Evolutionary conservation across 2,329 filamentous ascomycete species (phyloP), one percentile per base, ranked within the genome.

Genomic region (Verticillium nonalfalfae): DNA sequence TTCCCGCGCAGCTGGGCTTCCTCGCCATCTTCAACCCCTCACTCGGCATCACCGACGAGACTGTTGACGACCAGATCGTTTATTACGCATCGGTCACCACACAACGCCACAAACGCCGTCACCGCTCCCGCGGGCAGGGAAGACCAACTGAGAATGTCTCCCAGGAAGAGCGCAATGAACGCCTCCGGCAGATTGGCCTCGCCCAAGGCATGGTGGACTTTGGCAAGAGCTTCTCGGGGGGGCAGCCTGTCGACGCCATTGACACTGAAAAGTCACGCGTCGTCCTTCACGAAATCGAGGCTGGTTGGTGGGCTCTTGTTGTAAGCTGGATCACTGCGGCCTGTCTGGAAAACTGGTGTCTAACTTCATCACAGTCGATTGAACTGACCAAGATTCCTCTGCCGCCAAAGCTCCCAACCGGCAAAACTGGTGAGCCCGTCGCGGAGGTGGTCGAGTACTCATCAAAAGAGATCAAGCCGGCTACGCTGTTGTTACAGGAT

Each of bases 141-240:
- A 74, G 75, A 18, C 77, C 78, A 1, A 78, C 75, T 13, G 77
- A 79, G 36, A 72, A 73, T 59, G 65, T 82, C 34, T 81, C 81
- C 2, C 76, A 84, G 57, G 86, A 91, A 66, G 87, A 93, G 70
- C 86, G 87, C 71, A 95, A 98, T 75, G 90, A 96, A 77, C 89
- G 89, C 68, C 79, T 98, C 69, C 86, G 95, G 66, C 93, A 97
- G 79, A 93, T 99, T 72, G 95, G 95, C 40, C 85, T 99, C 65
- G 95, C 95, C 50, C 95, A 99, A 78, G 95, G 93, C 72, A 97
- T 98, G 89, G 89, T 96, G 62, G 90, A 88, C 72, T 99, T 99
- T 77, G 90, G 91, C 69, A 89, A 88, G 71, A 93, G 88, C 69
- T 99, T 99, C 75, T 90, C 93, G 2, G 83, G 86, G 64, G 91